These are phyloP conservation scores for Drosera spatulata DNA, from an alignment of 179 eudicot genomes.

Conservation along the genomic window DNA sequence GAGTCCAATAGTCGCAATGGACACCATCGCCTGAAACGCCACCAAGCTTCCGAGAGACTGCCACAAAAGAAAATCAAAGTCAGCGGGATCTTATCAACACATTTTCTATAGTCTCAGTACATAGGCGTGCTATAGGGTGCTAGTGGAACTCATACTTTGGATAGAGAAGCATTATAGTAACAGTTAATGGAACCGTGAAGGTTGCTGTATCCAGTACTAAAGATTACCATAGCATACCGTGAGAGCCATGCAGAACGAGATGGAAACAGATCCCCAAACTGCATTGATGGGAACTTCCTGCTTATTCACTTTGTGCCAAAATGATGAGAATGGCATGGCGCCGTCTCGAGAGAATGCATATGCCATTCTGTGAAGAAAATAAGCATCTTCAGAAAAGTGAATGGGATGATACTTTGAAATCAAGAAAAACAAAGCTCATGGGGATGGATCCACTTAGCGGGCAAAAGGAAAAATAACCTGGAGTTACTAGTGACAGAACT, in stretches of 20 bases:
- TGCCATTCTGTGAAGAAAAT: no score
- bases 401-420: not conserved
- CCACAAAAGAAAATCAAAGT: no score
- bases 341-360: conserved; percentile 99
- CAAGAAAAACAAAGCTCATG: not conserved
- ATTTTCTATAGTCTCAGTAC: no score
- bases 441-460: not conserved
- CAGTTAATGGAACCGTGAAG: not conserved
- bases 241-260: conserved; percentile 93
- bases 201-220: no score
- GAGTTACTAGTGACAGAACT: conserved; percentile 95
- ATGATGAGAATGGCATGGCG: conserved; percentile 82
- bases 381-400: no score
- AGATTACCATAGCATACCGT: no score
- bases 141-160: no score
- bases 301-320: conserved; percentile 87
- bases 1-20: no score
- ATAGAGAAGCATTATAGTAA: not conserved
- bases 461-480: conserved; percentile 34
- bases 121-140: no score
- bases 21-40: no score
- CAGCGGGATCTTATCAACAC: no score
- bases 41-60: conserved; percentile 99
- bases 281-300: conserved; percentile 95
- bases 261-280: conserved; percentile 81